These are phyloP conservation scores for Penicillium coprophilum DNA, from an alignment of 495 filamentous ascomycete genomes.

Conservation along the genomic window DNA sequence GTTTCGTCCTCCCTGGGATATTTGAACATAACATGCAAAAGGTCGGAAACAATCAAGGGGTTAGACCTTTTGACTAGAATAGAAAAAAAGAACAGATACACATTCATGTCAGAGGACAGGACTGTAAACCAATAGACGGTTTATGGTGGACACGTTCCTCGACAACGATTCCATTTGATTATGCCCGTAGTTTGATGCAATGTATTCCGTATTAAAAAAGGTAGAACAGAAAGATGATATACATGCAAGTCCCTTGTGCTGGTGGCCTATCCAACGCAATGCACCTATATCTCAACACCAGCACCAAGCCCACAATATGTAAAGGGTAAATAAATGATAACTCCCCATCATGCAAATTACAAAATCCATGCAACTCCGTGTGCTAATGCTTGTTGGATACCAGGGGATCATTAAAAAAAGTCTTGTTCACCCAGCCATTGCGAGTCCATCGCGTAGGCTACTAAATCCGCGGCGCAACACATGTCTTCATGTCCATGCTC, in stretches of 20 bases:
- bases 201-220: not conserved
- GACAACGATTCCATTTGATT: too few relatives aligned
- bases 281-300: not conserved
- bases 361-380: not conserved
- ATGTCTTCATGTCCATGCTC: slow-evolving; percentile 47
- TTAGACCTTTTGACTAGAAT: not conserved
- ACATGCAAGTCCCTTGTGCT: not conserved
- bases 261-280: not conserved
- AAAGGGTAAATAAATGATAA: slow-evolving; percentile 1
- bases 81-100: not conserved
- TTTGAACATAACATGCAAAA: not conserved
- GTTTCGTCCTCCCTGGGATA: not conserved
- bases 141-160: not conserved
- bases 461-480: slow-evolving; percentile 50
- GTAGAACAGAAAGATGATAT: too few relatives aligned
- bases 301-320: not conserved
- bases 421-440: slow-evolving; percentile 45
- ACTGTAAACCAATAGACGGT: not conserved
- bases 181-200: not conserved
- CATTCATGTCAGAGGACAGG: not conserved
- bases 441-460: slow-evolving; percentile 49
- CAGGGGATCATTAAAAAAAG: slow-evolving; percentile 32
- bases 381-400: slow-evolving; percentile 3
- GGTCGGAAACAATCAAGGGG: not conserved
- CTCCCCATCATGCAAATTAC: not conserved